Base-by-base conservation (phyloP, 2,329 filamentous ascomycete genomes). In the Dactylellina haptotyla region DNA sequence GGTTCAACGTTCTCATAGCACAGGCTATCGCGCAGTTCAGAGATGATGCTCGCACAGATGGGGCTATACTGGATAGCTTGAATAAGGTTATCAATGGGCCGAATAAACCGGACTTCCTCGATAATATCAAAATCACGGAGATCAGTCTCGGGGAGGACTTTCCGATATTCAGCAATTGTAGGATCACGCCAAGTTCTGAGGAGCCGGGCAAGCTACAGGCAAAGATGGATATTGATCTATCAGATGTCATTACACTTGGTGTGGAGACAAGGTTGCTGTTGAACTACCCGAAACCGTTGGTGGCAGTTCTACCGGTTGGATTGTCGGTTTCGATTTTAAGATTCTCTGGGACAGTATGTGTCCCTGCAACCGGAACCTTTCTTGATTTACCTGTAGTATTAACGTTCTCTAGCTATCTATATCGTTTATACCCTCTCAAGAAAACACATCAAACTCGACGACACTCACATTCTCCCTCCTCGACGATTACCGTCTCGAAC, bases 1-100 rank as follows among this genome's bases (percentile, higher is more conserved):
- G 95, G 95, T 98, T 99, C 85, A 99, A 99, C 80, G 95, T 99
- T 25, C 84, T 99, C 63, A 89, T 98, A 57, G 95, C 93, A 1
- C 95, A 99, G 82, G 97, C 95, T 0, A 96, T 99, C 76, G 94
- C 95, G 0, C 95, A 99, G 81, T 91, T 98, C 78, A 87, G 95
- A 71, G 92, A 90, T 77, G 96, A 98, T 79, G 95, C 95, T 1
- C 91, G 96, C 77, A 89, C 95, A 76, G 90, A 98, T 77, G 92
- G 95, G 79, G 92, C 92, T 2, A 96, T 99, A 41, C 86, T 99
- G 28, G 89, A 87, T 26, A 95, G 91, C 4, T 83, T 99, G 39
- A 96, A 89, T 0, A 91, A 91, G 61, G 87, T 94, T 0, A 84
- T 99, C 65, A 99, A 99, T 78, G 90, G 93, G n/a, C 86, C 87